A percentile compares a stretch with the other conserved stretches of the same genome.
phyloP scores from a whole-genome alignment of 2,329 filamentous ascomycete species.

The Dothistroma septosporum region DNA sequence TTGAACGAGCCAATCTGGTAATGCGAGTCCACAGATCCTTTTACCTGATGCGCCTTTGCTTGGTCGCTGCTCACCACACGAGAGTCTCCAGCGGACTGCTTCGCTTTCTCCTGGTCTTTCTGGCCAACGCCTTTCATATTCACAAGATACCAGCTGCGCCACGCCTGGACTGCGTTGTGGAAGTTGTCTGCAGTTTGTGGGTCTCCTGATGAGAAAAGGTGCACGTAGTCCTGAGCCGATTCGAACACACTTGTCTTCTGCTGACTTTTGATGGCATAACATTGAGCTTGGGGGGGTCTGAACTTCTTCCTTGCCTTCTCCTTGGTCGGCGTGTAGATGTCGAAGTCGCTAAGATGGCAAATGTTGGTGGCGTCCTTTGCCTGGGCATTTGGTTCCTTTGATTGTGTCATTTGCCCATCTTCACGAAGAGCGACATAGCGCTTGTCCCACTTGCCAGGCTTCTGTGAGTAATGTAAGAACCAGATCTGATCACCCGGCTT shows the following conservation, averaged over 20 bases:
- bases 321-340: slow-evolving; percentile 75
- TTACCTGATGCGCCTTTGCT: slow-evolving; percentile 23
- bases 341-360: slow-evolving; percentile 87
- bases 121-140: slow-evolving; percentile 61
- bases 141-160: slow-evolving; percentile 90
- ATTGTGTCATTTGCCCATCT: slow-evolving; percentile 66
- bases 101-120: slow-evolving; percentile 33
- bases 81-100: slow-evolving; percentile 33
- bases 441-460: slow-evolving; percentile 83
- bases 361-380: slow-evolving; percentile 66
- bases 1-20: slow-evolving; percentile 62
- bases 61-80: slow-evolving; percentile 25
- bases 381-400: slow-evolving; percentile 62
- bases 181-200: slow-evolving; percentile 62
- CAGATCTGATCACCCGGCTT: slow-evolving; percentile 65
- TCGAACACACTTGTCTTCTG: slow-evolving; percentile 82
- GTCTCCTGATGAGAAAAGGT: slow-evolving; percentile 85
- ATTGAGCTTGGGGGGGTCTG: slow-evolving; percentile 78
- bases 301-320: slow-evolving; percentile 65
- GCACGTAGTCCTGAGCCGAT: slow-evolving; percentile 78
- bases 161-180: slow-evolving; percentile 66
- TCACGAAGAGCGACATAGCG: slow-evolving; percentile 68
- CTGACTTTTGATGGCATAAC: slow-evolving; percentile 87
- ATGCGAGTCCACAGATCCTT: slow-evolving; percentile 48
- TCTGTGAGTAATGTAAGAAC: slow-evolving; percentile 74